Conservation (phyloP, 352 stramenopile genomes). For the Nothophytophthora sp. region DNA sequence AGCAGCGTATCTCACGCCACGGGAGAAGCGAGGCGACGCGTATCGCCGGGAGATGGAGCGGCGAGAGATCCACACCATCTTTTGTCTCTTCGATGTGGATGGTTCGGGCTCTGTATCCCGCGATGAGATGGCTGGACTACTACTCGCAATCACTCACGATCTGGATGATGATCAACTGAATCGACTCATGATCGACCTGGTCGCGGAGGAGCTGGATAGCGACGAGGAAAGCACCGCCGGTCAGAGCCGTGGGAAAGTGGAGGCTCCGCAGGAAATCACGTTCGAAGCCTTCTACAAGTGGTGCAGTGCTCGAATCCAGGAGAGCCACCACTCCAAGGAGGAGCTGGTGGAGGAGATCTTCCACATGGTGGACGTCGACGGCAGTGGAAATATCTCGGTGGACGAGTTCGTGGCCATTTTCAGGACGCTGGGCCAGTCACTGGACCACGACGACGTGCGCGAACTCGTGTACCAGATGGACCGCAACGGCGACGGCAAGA, state of each 20-base stretch:
- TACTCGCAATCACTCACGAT: constrained; percentile 67
- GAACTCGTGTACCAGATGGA: constrained; percentile 80
- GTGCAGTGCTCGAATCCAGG: constrained; percentile 63
- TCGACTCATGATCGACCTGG: constrained; percentile 56
- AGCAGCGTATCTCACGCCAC: constrained; percentile 39
- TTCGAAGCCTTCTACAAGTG: constrained; percentile 77
- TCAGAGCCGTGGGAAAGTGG: constrained; percentile 7
- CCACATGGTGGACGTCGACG: constrained; percentile 65
- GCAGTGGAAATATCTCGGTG: constrained; percentile 64
- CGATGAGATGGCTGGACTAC: constrained; percentile 57
- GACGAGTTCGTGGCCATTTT: constrained; percentile 79
- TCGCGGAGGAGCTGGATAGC: constrained; percentile 30
- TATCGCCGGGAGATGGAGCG: constrained; percentile 66
- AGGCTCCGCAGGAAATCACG: constrained; percentile 48
- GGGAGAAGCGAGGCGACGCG: constrained; percentile 51
- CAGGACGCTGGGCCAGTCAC: constrained; percentile 63
- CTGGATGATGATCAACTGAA: constrained; percentile 61
- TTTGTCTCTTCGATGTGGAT: constrained; percentile 68
- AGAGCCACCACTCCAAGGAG: constrained; percentile 54
- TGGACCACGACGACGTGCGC: constrained; percentile 73
- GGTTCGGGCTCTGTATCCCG: constrained; percentile 59
- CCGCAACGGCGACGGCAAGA: constrained; percentile 73
- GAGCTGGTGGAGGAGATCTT: constrained; percentile 72
- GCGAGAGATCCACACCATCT: constrained; percentile 73
- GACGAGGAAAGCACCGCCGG: constrained; percentile 16